These are phyloP conservation scores for Zizania latifolia DNA, from an alignment of 176 grass and related monocot genomes.

Conservation along the genomic window DNA sequence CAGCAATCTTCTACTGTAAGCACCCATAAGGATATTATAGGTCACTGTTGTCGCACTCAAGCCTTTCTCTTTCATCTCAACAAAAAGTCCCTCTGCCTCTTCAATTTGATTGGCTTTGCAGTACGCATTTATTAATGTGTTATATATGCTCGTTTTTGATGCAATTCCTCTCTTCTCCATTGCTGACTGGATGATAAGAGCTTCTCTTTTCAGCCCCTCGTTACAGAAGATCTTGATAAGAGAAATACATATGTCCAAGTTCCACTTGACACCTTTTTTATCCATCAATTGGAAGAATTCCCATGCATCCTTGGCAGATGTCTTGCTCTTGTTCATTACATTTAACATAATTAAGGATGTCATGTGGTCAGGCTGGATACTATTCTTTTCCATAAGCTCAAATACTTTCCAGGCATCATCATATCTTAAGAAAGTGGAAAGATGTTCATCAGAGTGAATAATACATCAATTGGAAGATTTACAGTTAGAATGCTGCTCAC, in stretches of 20 bases:
- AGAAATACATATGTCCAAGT: constrained; percentile 46
- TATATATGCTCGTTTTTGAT: constrained; percentile 63
- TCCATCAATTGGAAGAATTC: constrained; percentile 72
- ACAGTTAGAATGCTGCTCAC: constrained; percentile 14
- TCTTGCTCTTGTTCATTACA: constrained; percentile 51
- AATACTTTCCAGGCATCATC: constrained; percentile 74
- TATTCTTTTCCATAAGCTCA: constrained; percentile 72
- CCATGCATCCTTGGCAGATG: constrained; percentile 85
- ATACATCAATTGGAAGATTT: neutral
- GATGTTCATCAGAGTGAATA: constrained; percentile 9
- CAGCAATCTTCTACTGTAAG: constrained; percentile 86
- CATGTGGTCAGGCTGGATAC: constrained; percentile 60
- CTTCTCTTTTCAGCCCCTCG: constrained; percentile 71
- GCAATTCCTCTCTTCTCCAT: constrained; percentile 85
- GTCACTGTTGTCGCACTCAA: constrained; percentile 51
- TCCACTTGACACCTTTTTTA: constrained; percentile 82
- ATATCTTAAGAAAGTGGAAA: constrained; percentile 40
- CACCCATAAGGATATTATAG: constrained; percentile 91
- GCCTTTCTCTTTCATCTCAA: constrained; percentile 73
- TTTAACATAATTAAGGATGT: constrained; percentile 75
- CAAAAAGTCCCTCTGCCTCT: constrained; percentile 78
- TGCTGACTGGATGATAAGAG: constrained; percentile 78
- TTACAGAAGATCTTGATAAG: constrained; percentile 75
- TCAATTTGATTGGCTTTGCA: constrained; percentile 66
- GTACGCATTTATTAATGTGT: constrained; percentile 58